These are phyloP conservation scores for Fusarium irregulare DNA, from an alignment of 2,329 filamentous ascomycete genomes.

Conservation along the genomic window DNA sequence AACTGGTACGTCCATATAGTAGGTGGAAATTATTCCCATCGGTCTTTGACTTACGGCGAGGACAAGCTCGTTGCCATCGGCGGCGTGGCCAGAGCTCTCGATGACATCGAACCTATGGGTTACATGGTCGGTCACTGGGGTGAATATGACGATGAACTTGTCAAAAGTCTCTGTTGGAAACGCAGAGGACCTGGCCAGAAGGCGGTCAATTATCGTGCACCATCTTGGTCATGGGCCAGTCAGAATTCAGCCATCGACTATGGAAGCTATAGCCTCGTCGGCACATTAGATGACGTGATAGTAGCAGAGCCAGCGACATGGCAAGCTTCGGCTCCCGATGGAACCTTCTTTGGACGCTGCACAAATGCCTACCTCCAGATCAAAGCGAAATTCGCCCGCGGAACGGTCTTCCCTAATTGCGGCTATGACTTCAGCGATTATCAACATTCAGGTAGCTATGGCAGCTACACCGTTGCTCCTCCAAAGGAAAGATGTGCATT, in stretches of 20 bases:
- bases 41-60: neutral
- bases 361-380: neutral
- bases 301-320: neutral
- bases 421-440: slow-evolving; percentile 1
- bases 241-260: slow-evolving; percentile 2
- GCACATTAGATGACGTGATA: fast-evolving
- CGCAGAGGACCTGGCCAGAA: neutral
- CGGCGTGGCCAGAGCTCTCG: neutral
- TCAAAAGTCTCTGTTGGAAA: slow-evolving; percentile 3
- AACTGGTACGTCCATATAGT: slow-evolving; percentile 8
- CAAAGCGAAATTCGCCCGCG: neutral
- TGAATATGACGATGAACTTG: neutral
- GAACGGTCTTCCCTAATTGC: neutral
- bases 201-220: neutral
- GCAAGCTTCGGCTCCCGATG: neutral
- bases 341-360: neutral
- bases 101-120: neutral
- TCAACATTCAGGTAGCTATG: fast-evolving
- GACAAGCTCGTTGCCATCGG: slow-evolving; percentile 12
- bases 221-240: slow-evolving; percentile 19
- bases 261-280: neutral
- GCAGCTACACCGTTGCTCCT: neutral
- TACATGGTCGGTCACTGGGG: slow-evolving; percentile 15
- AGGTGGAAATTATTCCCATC: slow-evolving; percentile 5
- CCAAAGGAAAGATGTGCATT: neutral